phyloP scores from a whole-genome alignment of 805 yeast species.

The Myxozyma mucilagina region DNA sequence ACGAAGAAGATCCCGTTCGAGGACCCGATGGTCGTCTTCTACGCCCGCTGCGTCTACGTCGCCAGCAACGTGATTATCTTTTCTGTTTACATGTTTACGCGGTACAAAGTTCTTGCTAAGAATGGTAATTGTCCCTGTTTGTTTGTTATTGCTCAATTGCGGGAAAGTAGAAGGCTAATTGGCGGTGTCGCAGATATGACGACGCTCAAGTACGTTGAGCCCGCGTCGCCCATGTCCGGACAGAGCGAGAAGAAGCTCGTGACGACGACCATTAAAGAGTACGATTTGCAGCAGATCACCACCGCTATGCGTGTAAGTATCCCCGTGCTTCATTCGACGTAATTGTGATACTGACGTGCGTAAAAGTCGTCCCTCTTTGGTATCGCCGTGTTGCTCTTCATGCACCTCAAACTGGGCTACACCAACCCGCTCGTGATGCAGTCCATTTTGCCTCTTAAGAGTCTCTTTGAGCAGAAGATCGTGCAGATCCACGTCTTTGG shows the following conservation, averaged over 20 bases:
- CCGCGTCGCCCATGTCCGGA: conserved; percentile 77
- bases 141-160: background rate
- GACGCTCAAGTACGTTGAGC: conserved; percentile 85
- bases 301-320: conserved; percentile 51
- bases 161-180: background rate
- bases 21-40: conserved; percentile 68
- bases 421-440: conserved; percentile 97
- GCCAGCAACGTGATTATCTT: conserved; percentile 66
- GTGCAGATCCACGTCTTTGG: conserved; percentile 89
- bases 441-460: conserved; percentile 83
- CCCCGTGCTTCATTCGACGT: background rate
- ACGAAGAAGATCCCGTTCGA: conserved; percentile 87
- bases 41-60: conserved; percentile 72
- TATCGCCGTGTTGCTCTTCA: conserved; percentile 95
- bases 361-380: conserved; percentile 74
- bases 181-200: conserved; percentile 56
- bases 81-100: conserved; percentile 64
- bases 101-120: conserved; percentile 61
- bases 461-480: conserved; percentile 84
- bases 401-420: conserved; percentile 96
- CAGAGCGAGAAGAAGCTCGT: conserved; percentile 74
- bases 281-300: conserved; percentile 86
- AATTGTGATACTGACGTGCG: background rate
- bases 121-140: conserved; percentile 49
- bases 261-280: conserved; percentile 90